Evolutionary conservation across 129 eudicot genomes (phyloP).

Genomic region (Ambrosia artemisiifolia): DNA sequence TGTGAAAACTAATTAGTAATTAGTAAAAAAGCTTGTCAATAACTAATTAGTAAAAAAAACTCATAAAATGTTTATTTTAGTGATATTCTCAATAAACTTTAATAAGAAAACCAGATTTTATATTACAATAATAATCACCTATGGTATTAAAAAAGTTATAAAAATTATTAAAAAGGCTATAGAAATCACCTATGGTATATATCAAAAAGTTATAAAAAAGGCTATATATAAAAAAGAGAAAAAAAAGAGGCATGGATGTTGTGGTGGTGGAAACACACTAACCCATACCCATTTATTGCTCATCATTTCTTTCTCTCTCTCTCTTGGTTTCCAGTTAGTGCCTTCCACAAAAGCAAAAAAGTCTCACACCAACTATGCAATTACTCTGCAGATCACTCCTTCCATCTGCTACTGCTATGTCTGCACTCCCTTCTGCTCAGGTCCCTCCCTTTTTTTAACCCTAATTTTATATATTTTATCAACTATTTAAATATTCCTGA

Average conservation of each 20-base stretch:
- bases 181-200: too few relatives aligned
- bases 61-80: too few relatives aligned
- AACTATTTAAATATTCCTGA: background rate
- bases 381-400: slow-evolving; percentile 42
- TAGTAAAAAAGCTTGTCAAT: too few relatives aligned
- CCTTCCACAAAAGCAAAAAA: slow-evolving; percentile 26
- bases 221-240: background rate
- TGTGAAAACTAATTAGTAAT: too few relatives aligned
- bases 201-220: too few relatives aligned
- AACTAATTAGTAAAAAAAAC: too few relatives aligned
- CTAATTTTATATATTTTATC: background rate
- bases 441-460: slow-evolving; percentile 22
- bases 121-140: too few relatives aligned
- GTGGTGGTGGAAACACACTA: slow-evolving; percentile 17
- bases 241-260: slow-evolving; percentile 19
- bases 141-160: too few relatives aligned
- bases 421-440: slow-evolving; percentile 58
- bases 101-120: too few relatives aligned
- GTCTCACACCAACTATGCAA: slow-evolving; percentile 36
- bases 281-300: slow-evolving; percentile 23
- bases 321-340: background rate
- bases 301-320: slow-evolving; percentile 19
- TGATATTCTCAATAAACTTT: too few relatives aligned
- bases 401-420: slow-evolving; percentile 57
- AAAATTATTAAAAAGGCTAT: too few relatives aligned